Base-by-base conservation (phyloP, 164 flowering plant species). In the Amborella trichopoda region DNA sequence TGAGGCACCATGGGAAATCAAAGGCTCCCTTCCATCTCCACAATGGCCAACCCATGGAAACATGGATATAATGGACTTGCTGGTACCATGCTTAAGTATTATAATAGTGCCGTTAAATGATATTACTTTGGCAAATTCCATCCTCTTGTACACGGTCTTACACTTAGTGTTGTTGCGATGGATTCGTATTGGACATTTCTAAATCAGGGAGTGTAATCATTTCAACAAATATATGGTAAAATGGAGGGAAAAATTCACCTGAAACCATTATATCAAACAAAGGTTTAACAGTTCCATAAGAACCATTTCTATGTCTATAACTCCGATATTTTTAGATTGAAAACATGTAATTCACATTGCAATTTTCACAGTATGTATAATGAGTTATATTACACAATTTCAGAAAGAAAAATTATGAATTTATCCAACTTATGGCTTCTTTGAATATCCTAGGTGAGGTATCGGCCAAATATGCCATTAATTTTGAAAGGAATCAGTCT, bases 401-500 rank as follows among this genome's bases (percentile, higher is more conserved):
- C 39, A 3, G 13, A 10, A 1, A 27, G 3, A 2, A 4, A 17
- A 6, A 17, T 45, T 24, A 23, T 11, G 6, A 46, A 17, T 8
- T 5, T 5, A 11, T n/a, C n/a, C n/a, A 43, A 11, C 2, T 13
- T 21, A 3, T 0, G 16, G 27, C 9, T 18, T 23, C 10, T 10
- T 20, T 44, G 6, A 44, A 20, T 28, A n/a, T 12, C 19, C 19
- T 83, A 81, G 95, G 94, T 83, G 1, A 70, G 88, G 38, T 87
- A 87, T 56, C 80, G 96, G 6, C 85, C 91, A 14, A 77, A 74
- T 58, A 81, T 81, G n/a, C 91, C 96, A 30, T 58, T 88, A 26
- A 78, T 88, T 20, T 77, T 88, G 17, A 81, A 77, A 58, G 96
- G 96, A 21, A 63, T 88, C 32, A 71, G 64, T 27, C 65, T 81